phyloP scores from a whole-genome alignment of 2,329 filamentous ascomycete genomes.

The Fusarium anguioides region DNA sequence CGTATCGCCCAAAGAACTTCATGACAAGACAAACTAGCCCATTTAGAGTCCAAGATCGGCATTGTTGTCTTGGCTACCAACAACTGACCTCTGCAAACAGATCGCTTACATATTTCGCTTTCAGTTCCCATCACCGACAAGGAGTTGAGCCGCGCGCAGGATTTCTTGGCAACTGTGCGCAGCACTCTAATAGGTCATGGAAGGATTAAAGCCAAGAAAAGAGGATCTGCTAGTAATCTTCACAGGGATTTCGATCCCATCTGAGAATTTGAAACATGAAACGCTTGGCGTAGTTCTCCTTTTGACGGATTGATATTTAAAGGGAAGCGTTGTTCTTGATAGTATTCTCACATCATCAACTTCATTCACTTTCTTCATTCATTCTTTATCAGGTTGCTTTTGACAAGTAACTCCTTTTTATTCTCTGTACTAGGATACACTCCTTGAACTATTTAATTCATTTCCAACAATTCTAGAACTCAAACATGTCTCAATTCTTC shows the following conservation, averaged over 20 bases:
- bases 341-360: neutral
- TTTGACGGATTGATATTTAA: neutral
- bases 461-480: neutral
- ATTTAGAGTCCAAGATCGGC: neutral
- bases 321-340: too few relatives aligned
- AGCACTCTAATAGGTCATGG: neutral
- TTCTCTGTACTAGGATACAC: neutral
- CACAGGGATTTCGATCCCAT: conserved; percentile 11
- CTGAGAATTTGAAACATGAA: neutral
- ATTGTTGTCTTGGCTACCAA: too few relatives aligned
- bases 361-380: neutral
- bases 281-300: conserved; percentile 1
- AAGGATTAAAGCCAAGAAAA: neutral
- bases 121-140: neutral
- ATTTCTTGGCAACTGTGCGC: neutral
- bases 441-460: neutral
- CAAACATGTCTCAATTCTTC: conserved; percentile 29
- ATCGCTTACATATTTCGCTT: neutral
- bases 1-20: neutral
- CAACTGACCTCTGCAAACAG: neutral
- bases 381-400: neutral
- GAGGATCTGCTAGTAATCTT: neutral
- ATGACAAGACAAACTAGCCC: too few relatives aligned
- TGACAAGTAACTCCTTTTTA: conserved; percentile 12
- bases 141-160: too few relatives aligned